phyloP scores from a whole-genome alignment of 306 rosid species.

The Malus fusca region DNA sequence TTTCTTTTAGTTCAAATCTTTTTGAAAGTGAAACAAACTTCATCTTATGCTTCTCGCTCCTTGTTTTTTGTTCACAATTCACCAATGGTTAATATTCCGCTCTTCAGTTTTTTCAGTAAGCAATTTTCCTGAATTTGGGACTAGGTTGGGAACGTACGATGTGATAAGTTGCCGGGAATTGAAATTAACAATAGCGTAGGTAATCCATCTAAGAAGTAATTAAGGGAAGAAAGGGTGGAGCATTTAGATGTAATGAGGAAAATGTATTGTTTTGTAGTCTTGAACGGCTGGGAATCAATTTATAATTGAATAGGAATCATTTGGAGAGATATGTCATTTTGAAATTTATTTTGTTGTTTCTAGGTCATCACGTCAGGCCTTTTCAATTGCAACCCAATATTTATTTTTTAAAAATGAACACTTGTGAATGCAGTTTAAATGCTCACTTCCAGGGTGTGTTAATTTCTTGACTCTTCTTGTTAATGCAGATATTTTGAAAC shows the following conservation, averaged over 20 bases:
- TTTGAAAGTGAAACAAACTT: background rate
- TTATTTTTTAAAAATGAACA: background rate
- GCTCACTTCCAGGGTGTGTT: background rate
- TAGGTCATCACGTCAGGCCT: background rate
- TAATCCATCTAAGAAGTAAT: background rate
- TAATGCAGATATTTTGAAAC: slow-evolving; percentile 28
- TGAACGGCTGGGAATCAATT: background rate
- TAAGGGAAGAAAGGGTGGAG: background rate
- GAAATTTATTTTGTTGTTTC: background rate
- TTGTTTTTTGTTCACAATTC: background rate
- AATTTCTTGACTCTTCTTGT: background rate
- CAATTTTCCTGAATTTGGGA: background rate
- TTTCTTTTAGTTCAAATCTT: too few species aligned
- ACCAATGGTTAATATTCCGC: background rate
- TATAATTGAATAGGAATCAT: background rate
- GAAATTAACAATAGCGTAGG: background rate
- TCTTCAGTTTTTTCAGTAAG: background rate
- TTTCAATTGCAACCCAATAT: background rate
- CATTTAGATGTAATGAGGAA: background rate
- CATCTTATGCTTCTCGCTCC: background rate
- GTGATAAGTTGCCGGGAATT: background rate
- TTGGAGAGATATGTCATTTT: background rate
- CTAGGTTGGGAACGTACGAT: background rate
- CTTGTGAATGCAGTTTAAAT: background rate
- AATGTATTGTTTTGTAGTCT: background rate